Conservation (phyloP, 371 early-diverging fungal genomes). For the Syncephalastrum racemosum region DNA sequence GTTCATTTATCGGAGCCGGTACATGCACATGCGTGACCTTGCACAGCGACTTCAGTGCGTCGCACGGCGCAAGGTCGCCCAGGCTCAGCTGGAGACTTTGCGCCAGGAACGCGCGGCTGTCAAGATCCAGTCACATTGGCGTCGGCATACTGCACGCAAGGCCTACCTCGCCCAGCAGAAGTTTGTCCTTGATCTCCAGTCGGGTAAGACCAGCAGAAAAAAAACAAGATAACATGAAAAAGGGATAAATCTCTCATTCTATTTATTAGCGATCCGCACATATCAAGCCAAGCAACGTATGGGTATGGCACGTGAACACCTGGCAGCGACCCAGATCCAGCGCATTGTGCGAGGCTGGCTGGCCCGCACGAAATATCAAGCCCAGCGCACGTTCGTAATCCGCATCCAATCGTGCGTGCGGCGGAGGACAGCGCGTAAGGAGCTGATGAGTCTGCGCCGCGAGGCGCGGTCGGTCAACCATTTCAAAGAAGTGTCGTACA, state of each 20-base stretch:
- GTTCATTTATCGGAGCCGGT: slow-evolving; percentile 67
- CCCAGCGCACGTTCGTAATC: slow-evolving; percentile 56
- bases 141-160: slow-evolving; percentile 66
- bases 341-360: slow-evolving; percentile 58
- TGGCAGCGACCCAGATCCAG: slow-evolving; percentile 79
- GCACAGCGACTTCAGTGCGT: slow-evolving; percentile 58
- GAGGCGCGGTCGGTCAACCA: slow-evolving; percentile 90
- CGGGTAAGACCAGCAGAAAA: slow-evolving; percentile 20
- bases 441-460: slow-evolving; percentile 60
- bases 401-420: slow-evolving; percentile 83
- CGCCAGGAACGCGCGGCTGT: slow-evolving; percentile 75
- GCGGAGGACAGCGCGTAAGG: slow-evolving; percentile 67
- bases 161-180: slow-evolving; percentile 39
- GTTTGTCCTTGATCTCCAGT: slow-evolving; percentile 36
- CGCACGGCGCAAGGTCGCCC: slow-evolving; percentile 62
- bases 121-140: slow-evolving; percentile 69
- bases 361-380: slow-evolving; percentile 60
- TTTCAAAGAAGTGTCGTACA: slow-evolving; percentile 88
- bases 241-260: not conserved
- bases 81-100: slow-evolving; percentile 43
- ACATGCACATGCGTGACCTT: slow-evolving; percentile 55
- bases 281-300: slow-evolving; percentile 51
- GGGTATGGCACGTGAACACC: slow-evolving; percentile 42
- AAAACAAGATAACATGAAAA: not conserved
- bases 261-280: slow-evolving; percentile 43